Conservation (phyloP, 2,329 filamentous ascomycete genomes). For the Fusarium lateritium region DNA sequence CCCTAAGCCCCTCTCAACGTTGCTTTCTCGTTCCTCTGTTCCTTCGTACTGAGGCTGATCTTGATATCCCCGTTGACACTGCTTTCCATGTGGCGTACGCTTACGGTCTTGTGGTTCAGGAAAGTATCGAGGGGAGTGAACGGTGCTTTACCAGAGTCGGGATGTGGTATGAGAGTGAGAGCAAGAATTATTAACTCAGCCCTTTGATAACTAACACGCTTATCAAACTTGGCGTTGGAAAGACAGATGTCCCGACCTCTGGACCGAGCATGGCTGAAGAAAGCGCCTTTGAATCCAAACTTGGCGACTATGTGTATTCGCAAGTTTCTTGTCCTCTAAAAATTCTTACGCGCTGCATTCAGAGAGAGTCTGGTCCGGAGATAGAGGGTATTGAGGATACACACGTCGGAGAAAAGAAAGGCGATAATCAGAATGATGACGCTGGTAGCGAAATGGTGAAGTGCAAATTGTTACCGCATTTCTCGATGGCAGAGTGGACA, state of each 20-base stretch:
- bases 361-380: too few relatives aligned
- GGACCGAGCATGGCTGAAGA: accelerated
- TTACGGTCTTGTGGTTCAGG: neutral
- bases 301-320: neutral
- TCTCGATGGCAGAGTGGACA: too few relatives aligned
- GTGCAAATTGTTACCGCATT: too few relatives aligned
- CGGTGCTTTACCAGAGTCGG: neutral
- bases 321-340: too few relatives aligned
- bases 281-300: accelerated
- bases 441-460: too few relatives aligned
- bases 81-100: too few relatives aligned
- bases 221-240: accelerated
- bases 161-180: accelerated
- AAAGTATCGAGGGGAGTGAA: accelerated
- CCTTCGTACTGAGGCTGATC: too few relatives aligned
- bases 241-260: neutral
- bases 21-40: neutral
- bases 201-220: neutral
- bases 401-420: too few relatives aligned
- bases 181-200: neutral
- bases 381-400: too few relatives aligned
- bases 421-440: too few relatives aligned
- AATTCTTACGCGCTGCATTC: too few relatives aligned
- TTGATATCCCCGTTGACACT: too few relatives aligned
- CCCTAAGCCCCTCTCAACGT: accelerated